Evolutionary conservation across 371 early-diverging fungal species (phyloP), one percentile per base, ranked within the genome.

Genomic region (Lichtheimia ornata): DNA sequence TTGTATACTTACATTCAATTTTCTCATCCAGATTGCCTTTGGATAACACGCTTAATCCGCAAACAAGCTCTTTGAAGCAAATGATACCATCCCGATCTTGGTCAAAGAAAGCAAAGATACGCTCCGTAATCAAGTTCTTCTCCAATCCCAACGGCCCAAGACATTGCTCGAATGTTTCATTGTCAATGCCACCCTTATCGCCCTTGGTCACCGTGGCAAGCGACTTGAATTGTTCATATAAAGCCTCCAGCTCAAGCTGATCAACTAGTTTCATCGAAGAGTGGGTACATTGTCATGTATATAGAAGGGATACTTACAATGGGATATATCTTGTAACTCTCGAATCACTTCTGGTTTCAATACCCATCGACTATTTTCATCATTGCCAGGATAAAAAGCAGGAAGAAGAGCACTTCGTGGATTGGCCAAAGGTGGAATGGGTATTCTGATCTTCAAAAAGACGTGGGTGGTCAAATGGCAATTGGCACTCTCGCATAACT

Each of bases 361-460:
- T 2, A 72, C 59, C 17, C 66, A 59, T 18, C 65, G 59, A 17
- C 55, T 63, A 25, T 63, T 56, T 22, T 65, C 67, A 45, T 69
- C 59, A 44, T 75, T 81, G 50, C 83, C 83, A 13, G 95, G 95
- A 74, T 95, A 97, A 61, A 96, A 86, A 9, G 83, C 69, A 14
- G 86, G 86, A n/a, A 94, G 62, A n/a, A 95, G 79, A 15, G 93
- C 88, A 4, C 82, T 82, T 27, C 92, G 73, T n/a, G 91, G 86
- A 71, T 95, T 95, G 50, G 92, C 91, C n/a, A 96, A 80, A 17
- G 96, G 93, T n/a, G 98, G 96, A 18, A 96, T 87, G 1, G 98
- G 95, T 61, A 97, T 91, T 14, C 93, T 73, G 51, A 97, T 94
- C 63, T 96, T 96, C 50, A 96, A 73, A 68, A 97, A 91, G 2